Base-by-base conservation (phyloP, 2,329 filamentous ascomycete species). In the Scleromitrula shiraiana region DNA sequence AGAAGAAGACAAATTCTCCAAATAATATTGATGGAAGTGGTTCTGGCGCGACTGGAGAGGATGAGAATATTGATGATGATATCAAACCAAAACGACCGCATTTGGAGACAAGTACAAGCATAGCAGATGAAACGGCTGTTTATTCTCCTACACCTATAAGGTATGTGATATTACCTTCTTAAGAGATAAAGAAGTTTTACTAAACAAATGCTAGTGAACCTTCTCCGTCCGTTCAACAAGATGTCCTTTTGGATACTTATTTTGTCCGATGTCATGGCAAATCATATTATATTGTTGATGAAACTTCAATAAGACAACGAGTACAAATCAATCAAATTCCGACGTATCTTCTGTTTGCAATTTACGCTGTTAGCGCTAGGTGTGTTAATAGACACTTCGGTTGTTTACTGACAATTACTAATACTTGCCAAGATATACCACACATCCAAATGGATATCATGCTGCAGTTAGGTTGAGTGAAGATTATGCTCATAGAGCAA, bases 251-350 rank as follows among this genome's bases (percentile, higher is more conserved):
- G 24, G 83, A 94, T 59, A 83, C 82, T 5, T 95, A 90, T 64
- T 94, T 95, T 63, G 69, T 74, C 19, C 78, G 85, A 42, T 79
- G 90, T 32, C 88, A 95, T 63, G 84, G 83, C 42, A 91, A 89
- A 61, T 86, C 88, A 1, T 93, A 85, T 56, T 80, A 86, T 60
- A 82, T 94, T 43, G 71, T 95, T 3, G 87, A 94, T 60, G 88
- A 95, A 65, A 72, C 81, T 0, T 79, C 77, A 0, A 82, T 85
- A 8, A 76, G 88, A 48, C 85, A 90, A 65, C 75, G 82, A 20
- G 68, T 88, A 53, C 82, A 86, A 56, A 67, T 81, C 8, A 81
- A 81, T 75, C 78, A 3, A 57, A 60, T 20, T 7, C 59, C 60
- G 3, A 43, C 57, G 35, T 77, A 74, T 55, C 65, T 81, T 35